These are phyloP conservation scores for Candida fluviatilis DNA, from an alignment of 805 yeast genomes.

Conservation along the genomic window DNA sequence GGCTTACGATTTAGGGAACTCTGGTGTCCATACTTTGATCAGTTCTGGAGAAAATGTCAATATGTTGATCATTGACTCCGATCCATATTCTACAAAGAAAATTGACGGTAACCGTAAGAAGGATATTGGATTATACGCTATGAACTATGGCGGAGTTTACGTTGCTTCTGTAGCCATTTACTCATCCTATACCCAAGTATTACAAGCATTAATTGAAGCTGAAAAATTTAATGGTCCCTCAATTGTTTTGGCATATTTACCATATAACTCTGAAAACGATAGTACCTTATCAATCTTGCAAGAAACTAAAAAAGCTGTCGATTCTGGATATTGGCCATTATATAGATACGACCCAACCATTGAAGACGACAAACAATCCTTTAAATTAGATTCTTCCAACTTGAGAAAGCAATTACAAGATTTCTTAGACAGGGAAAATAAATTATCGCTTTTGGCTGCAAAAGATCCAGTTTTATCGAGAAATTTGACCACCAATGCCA, in stretches of 20 bases:
- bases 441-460: slow-evolving; percentile 67
- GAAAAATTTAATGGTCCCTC: slow-evolving; percentile 87
- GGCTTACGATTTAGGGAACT: slow-evolving; percentile 88
- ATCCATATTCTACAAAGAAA: slow-evolving; percentile 49
- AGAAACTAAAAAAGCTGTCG: slow-evolving; percentile 87
- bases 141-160: slow-evolving; percentile 85
- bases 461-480: slow-evolving; percentile 74
- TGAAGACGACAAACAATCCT: slow-evolving; percentile 49
- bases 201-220: slow-evolving; percentile 89
- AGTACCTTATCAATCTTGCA: slow-evolving; percentile 70
- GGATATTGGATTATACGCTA: slow-evolving; percentile 90
- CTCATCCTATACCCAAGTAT: slow-evolving; percentile 87
- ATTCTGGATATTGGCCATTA: slow-evolving; percentile 94
- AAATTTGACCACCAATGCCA: slow-evolving; percentile 61
- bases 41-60: slow-evolving; percentile 75
- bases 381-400: slow-evolving; percentile 80
- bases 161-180: slow-evolving; percentile 95
- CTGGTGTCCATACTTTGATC: slow-evolving; percentile 85
- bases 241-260: slow-evolving; percentile 84
- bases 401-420: slow-evolving; percentile 71
- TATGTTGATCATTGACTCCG: slow-evolving; percentile 82
- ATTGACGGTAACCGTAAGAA: slow-evolving; percentile 63
- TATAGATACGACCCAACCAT: slow-evolving; percentile 76
- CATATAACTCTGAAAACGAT: slow-evolving; percentile 61
- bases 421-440: slow-evolving; percentile 88